Evolutionary conservation across 2,329 filamentous ascomycete species (phyloP).

Genomic region (Chaetothyriales sp.): DNA sequence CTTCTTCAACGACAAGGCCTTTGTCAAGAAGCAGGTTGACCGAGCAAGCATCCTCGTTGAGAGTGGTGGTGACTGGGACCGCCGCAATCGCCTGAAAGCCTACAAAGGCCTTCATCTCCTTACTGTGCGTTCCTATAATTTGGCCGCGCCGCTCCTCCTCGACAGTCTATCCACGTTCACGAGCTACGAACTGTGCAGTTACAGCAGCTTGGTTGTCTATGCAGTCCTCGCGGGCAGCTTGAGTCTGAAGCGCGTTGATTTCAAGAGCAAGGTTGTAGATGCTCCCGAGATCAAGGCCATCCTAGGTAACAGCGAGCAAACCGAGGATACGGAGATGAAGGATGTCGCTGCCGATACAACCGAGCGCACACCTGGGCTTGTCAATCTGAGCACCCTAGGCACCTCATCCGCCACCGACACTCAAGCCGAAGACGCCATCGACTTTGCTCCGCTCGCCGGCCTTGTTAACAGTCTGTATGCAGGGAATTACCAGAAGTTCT

Average conservation of each 20-base stretch:
- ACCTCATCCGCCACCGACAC: slow-evolving; percentile 44
- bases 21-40: slow-evolving; percentile 88
- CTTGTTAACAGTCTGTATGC: slow-evolving; percentile 85
- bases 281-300: slow-evolving; percentile 97
- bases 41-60: slow-evolving; percentile 82
- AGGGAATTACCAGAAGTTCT: slow-evolving; percentile 88
- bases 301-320: slow-evolving; percentile 76
- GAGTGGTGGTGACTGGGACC: slow-evolving; percentile 93
- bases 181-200: slow-evolving; percentile 94
- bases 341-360: slow-evolving; percentile 42
- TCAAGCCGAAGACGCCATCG: slow-evolving; percentile 65
- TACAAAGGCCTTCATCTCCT: slow-evolving; percentile 92
- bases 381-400: slow-evolving; percentile 79
- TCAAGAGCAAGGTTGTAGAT: slow-evolving; percentile 97
- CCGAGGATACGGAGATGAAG: slow-evolving; percentile 65
- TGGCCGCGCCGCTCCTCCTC: slow-evolving; percentile 80
- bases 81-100: slow-evolving; percentile 93
- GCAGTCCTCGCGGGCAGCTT: slow-evolving; percentile 88
- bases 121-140: slow-evolving; percentile 77
- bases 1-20: slow-evolving; percentile 85
- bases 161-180: slow-evolving; percentile 97
- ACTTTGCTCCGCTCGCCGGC: slow-evolving; percentile 76
- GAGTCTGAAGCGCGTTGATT: slow-evolving; percentile 89
- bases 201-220: slow-evolving; percentile 87
- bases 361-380: slow-evolving; percentile 46